These are phyloP conservation scores for Melanomma pulvis-pyrius DNA, from an alignment of 495 filamentous ascomycete species.

Conservation along the genomic window DNA sequence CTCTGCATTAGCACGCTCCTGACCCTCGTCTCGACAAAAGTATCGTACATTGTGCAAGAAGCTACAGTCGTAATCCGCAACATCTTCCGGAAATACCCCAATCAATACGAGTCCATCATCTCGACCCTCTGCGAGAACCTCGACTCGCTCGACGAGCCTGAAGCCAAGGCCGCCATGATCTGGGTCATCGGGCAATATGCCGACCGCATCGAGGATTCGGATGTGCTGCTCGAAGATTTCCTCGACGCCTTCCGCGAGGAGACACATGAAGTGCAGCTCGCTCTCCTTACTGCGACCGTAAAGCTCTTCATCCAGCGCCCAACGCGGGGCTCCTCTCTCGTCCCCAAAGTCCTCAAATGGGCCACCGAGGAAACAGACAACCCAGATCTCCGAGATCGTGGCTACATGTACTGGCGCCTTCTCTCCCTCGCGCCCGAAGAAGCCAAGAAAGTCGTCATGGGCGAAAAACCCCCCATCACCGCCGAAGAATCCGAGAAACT, in stretches of 20 bases:
- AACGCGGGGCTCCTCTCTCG: conserved; percentile 89
- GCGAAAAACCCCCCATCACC: conserved; percentile 93
- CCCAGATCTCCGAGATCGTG: conserved; percentile 90
- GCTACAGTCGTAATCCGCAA: conserved; percentile 99
- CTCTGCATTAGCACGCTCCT: conserved; percentile 91
- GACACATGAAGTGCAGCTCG: conserved; percentile 91
- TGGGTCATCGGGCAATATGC: conserved; percentile 99
- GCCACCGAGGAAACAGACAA: conserved; percentile 99
- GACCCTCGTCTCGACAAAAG: conserved; percentile 94
- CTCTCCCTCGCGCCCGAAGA: conserved; percentile 89
- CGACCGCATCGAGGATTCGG: conserved; percentile 92
- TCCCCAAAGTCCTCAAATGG: conserved; percentile 97
- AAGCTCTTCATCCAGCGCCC: conserved; percentile 98
- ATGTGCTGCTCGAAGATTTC: conserved; percentile 92
- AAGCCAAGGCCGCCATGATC: conserved; percentile 98
- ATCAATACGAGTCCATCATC: conserved; percentile 98
- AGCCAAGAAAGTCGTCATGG: conserved; percentile 91
- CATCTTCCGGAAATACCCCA: conserved; percentile 98
- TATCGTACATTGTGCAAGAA: conserved; percentile 99
- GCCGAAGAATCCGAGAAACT: conserved; percentile 89
- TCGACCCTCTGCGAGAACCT: conserved; percentile 92
- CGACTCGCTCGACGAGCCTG: conserved; percentile 96
- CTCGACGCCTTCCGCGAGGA: conserved; percentile 91
- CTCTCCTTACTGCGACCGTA: conserved; percentile 92
- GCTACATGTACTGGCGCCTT: conserved; percentile 99